A percentile compares a stretch with the other conserved stretches of the same genome.
Conservation (phyloP, 495 filamentous ascomycete species). For the Podospora pseudoanserina region DNA sequence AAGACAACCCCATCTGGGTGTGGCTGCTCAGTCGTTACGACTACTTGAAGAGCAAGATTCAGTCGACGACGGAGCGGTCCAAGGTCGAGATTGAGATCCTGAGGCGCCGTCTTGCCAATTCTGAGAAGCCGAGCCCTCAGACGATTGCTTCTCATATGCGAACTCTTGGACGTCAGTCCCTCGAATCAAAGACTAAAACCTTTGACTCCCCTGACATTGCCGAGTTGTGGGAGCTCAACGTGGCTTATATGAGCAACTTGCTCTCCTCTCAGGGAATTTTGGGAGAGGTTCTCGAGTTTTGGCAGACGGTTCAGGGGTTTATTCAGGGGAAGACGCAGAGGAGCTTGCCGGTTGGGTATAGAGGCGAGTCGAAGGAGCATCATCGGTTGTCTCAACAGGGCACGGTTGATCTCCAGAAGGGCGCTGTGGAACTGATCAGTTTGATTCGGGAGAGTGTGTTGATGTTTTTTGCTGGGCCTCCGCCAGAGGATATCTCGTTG, state of each 20-base stretch:
- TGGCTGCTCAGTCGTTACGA: slow-evolving; percentile 90
- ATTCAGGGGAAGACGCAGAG: slow-evolving; percentile 81
- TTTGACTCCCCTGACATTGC: slow-evolving; percentile 74
- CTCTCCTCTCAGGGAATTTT: slow-evolving; percentile 72
- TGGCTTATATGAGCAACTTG: slow-evolving; percentile 67
- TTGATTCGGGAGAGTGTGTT: slow-evolving; percentile 74
- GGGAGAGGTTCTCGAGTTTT: slow-evolving; percentile 87
- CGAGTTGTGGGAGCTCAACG: slow-evolving; percentile 85
- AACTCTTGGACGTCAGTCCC: slow-evolving; percentile 59
- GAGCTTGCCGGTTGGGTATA: slow-evolving; percentile 75
- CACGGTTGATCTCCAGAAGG: slow-evolving; percentile 68
- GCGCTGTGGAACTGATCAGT: slow-evolving; percentile 72
- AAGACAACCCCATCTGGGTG: slow-evolving; percentile 92
- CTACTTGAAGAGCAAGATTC: slow-evolving; percentile 79
- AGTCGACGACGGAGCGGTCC: slow-evolving; percentile 70
- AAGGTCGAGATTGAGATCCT: slow-evolving; percentile 89
- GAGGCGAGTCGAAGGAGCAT: slow-evolving; percentile 77
- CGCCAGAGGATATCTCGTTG: slow-evolving; percentile 82
- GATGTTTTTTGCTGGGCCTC: slow-evolving; percentile 81
- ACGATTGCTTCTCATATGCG: slow-evolving; percentile 69
- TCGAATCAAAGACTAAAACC: slow-evolving; percentile 50
- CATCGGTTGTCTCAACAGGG: slow-evolving; percentile 74
- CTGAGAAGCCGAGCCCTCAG: slow-evolving; percentile 64
- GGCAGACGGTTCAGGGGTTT: slow-evolving; percentile 88
- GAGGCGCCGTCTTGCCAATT: slow-evolving; percentile 70